A percentile compares a stretch with the other conserved stretches of the same genome.
Conservation (phyloP, 495 filamentous ascomycete species). For the Penicillium cinerascens region DNA sequence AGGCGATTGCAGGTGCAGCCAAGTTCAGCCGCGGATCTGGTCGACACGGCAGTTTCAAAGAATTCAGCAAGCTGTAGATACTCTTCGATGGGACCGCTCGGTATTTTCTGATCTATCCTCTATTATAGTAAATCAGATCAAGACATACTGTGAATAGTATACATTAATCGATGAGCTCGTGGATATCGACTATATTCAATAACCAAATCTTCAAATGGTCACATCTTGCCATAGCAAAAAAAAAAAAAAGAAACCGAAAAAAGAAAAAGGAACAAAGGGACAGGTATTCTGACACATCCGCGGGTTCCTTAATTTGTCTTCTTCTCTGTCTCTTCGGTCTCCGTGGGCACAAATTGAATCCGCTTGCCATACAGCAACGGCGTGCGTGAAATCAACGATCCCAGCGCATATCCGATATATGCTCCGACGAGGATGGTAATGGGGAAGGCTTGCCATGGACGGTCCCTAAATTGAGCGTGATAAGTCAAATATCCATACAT, state of each 20-base stretch:
- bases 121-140: not conserved
- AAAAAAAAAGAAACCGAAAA: too few species aligned
- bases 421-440: slow-evolving; percentile 78
- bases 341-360: slow-evolving; percentile 52
- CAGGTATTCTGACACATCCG: not conserved
- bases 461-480: slow-evolving; percentile 51
- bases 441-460: slow-evolving; percentile 97
- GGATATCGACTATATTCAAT: not conserved
- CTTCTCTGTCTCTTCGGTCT: slow-evolving; percentile 19
- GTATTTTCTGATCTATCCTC: too few species aligned
- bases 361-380: slow-evolving; percentile 57
- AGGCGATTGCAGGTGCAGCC: slow-evolving; percentile 40
- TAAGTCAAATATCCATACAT: slow-evolving; percentile 7
- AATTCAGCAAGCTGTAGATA: slow-evolving; percentile 13
- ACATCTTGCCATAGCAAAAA: not conserved
- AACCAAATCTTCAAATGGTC: not conserved
- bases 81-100: not conserved
- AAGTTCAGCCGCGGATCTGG: slow-evolving; percentile 41
- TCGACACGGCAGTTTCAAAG: slow-evolving; percentile 39
- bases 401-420: slow-evolving; percentile 63
- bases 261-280: too few species aligned
- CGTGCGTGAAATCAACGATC: slow-evolving; percentile 57
- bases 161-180: slow-evolving; percentile 7
- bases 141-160: not conserved
- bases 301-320: slow-evolving; percentile 24